A percentile compares a stretch with the other conserved stretches of the same genome.
Conservation (phyloP, 805 yeast genomes). For the Starmera dryadoides region DNA sequence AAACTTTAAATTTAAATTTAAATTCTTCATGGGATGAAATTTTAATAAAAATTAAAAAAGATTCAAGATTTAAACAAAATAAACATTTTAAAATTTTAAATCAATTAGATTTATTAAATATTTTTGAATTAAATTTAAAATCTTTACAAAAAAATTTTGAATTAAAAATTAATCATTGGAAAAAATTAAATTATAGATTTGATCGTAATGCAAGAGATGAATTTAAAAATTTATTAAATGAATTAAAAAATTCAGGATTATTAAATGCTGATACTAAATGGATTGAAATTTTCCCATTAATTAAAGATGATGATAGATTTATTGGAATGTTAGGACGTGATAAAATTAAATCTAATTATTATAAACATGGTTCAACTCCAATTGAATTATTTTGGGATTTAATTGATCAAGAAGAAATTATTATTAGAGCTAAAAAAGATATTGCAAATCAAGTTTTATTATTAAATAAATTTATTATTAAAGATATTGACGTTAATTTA, state of each 20-base stretch:
- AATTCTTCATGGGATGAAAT: slow-evolving; percentile 15
- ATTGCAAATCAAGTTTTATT: slow-evolving; percentile 45
- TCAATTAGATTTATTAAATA: slow-evolving; percentile 51
- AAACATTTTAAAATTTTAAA: slow-evolving; percentile 45
- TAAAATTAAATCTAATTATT: no score
- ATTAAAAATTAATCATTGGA: slow-evolving; percentile 15
- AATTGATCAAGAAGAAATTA: slow-evolving; percentile 53
- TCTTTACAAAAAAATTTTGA: slow-evolving; percentile 21
- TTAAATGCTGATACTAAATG: slow-evolving; percentile 51
- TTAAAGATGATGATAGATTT: slow-evolving; percentile 53
- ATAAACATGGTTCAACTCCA: slow-evolving; percentile 74
- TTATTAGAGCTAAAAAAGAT: slow-evolving; percentile 51
- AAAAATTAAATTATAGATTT: slow-evolving; percentile 36
- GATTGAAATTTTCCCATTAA: slow-evolving; percentile 40
- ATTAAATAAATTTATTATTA: slow-evolving; percentile 23
- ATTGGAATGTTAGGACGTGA: slow-evolving; percentile 55
- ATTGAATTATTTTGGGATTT: slow-evolving; percentile 71
- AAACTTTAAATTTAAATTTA: slow-evolving; percentile 21
- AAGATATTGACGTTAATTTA: slow-evolving; percentile 13
- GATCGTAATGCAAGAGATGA: slow-evolving; percentile 64
- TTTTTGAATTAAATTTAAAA: slow-evolving; percentile 32
- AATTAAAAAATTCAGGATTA: slow-evolving; percentile 22
- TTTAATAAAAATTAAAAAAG: slow-evolving; percentile 19
- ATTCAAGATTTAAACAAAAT: slow-evolving; percentile 50
- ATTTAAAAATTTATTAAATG: slow-evolving; percentile 41